Percentiles rank a stretch among this genome's conserved stretches.
phyloP scores from a whole-genome alignment of 2,329 filamentous ascomycete species.

The Beauveria scarabaeidicola region DNA sequence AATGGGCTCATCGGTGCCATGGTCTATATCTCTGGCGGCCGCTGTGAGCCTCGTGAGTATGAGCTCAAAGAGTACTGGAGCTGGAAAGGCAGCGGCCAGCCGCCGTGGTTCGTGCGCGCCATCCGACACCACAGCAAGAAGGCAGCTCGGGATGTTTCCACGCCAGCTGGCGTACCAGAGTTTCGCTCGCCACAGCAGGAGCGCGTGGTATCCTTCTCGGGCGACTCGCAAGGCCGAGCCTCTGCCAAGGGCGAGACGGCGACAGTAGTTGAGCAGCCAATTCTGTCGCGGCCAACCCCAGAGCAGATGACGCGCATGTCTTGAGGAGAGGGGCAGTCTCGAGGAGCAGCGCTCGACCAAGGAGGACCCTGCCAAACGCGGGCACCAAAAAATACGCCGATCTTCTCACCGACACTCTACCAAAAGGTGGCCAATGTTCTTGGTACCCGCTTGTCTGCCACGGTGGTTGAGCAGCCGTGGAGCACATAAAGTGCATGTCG shows the following conservation, averaged over 20 bases:
- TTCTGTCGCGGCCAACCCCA: slow-evolving; percentile 12
- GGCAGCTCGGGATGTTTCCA: background rate
- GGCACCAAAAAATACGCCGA: no score
- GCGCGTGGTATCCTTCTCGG: slow-evolving; percentile 2
- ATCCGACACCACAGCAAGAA: slow-evolving; percentile 16
- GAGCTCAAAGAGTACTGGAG: slow-evolving; percentile 49
- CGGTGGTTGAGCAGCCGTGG: slow-evolving; percentile 13
- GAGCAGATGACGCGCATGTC: slow-evolving; percentile 9
- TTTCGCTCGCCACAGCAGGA: slow-evolving; percentile 7
- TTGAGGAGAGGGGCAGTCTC: background rate
- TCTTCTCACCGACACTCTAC: no score
- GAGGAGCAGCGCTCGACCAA: no score
- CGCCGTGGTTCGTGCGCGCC: slow-evolving; percentile 40
- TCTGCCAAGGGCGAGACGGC: slow-evolving; percentile 18
- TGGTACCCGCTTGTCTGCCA: background rate
- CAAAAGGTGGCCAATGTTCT: no score
- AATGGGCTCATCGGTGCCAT: slow-evolving; percentile 38
- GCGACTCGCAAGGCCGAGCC: slow-evolving; percentile 15
- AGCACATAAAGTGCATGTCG: slow-evolving; percentile 4
- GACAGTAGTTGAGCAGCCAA: slow-evolving; percentile 14
- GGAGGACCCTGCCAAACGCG: no score
- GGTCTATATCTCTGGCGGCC: slow-evolving; percentile 34
- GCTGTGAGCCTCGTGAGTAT: slow-evolving; percentile 41
- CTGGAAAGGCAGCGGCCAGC: slow-evolving; percentile 39
- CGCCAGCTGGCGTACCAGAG: background rate